Base-by-base conservation (phyloP, 306 rosid species). In the Corylus avellana region DNA sequence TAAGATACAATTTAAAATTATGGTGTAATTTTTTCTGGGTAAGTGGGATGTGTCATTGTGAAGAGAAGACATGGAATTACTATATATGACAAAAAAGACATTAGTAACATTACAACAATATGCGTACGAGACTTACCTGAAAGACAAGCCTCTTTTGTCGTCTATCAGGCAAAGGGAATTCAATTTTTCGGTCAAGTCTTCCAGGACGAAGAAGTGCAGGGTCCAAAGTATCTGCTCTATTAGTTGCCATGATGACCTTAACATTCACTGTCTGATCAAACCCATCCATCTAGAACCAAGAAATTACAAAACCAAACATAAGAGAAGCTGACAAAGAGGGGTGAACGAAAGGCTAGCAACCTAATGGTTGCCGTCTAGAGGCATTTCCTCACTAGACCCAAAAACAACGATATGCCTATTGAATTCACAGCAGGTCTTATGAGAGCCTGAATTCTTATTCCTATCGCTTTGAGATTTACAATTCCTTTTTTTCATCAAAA, bases 121-220 rank as follows among this genome's bases (percentile, higher is more conserved):
- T 22, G 77, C 46, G 27, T 39, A 42, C 29, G 80, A 76, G 55
- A 76, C 85, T 83, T 85, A 84, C 99, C 94, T 96, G 99, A 85
- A 96, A 96, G 79, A 96, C 99, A 86, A 96, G 98, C 84, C 99
- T 88, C 83, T 96, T 96, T 79, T 96, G 99, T 68, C 98, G 87
- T 80, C 99, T 92, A 77, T 96, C 99, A 18, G 99, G 99, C 80
- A 93, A 85, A 61, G 99, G 99, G 82, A 96, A 96, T 84, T 96
- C 99, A 66, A 96, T 96, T 84, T 96, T 96, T 13, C 99, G 87
- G 78, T 96, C 99, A 70, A 96, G 98, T 78, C 99, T 89, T 82
- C 99, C 99, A 61, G 99, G 99, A 86, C 99, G 99, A 70, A 93
- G 81, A 63, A 96, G 93, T 64, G 99, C 99, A 76, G 99, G 99